These are phyloP conservation scores for Eremothecium sinecaudum DNA, from an alignment of 1,139 yeast species.

Conservation along the genomic window DNA sequence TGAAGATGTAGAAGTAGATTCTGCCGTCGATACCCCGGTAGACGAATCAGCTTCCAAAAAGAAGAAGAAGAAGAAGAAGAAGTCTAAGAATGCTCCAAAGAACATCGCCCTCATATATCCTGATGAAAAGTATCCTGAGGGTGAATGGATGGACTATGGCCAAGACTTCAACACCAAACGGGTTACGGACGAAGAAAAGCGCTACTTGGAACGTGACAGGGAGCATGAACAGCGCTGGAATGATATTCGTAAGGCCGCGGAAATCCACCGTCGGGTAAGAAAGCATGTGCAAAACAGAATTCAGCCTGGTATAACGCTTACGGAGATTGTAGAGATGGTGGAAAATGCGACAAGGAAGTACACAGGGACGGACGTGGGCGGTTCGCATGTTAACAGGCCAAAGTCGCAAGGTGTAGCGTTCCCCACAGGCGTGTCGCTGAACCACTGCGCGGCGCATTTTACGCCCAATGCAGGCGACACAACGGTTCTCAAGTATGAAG, in stretches of 20 bases:
- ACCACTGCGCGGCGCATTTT: conserved; percentile 95
- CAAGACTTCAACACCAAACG: conserved; percentile 67
- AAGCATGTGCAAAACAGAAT: conserved; percentile 64
- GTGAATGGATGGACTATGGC: conserved; percentile 71
- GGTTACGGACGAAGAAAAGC: conserved; percentile 75
- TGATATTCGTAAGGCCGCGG: conserved; percentile 92
- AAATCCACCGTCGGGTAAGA: conserved; percentile 86
- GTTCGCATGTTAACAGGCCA: conserved; percentile 31
- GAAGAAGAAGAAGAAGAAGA: conserved; percentile 43
- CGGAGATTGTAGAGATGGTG: conserved; percentile 79
- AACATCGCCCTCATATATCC: conserved; percentile 63
- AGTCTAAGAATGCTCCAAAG: conserved; percentile 41
- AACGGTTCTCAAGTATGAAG: conserved; percentile 67
- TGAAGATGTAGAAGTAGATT: conserved; percentile 2
- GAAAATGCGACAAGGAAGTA: conserved; percentile 77
- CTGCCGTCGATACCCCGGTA: conserved; percentile 8
- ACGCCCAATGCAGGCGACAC: conserved; percentile 96
- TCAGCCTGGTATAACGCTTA: conserved; percentile 88
- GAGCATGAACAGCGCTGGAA: conserved; percentile 61
- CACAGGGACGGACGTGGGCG: conserved; percentile 50
- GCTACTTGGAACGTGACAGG: conserved; percentile 55
- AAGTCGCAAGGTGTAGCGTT: conserved; percentile 79
- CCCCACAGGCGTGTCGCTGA: conserved; percentile 91
- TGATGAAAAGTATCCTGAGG: conserved; percentile 73
- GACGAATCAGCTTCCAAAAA: conserved; percentile 18